Conservation (phyloP, 2,329 filamentous ascomycete species). For the Monosporascus sp. region DNA sequence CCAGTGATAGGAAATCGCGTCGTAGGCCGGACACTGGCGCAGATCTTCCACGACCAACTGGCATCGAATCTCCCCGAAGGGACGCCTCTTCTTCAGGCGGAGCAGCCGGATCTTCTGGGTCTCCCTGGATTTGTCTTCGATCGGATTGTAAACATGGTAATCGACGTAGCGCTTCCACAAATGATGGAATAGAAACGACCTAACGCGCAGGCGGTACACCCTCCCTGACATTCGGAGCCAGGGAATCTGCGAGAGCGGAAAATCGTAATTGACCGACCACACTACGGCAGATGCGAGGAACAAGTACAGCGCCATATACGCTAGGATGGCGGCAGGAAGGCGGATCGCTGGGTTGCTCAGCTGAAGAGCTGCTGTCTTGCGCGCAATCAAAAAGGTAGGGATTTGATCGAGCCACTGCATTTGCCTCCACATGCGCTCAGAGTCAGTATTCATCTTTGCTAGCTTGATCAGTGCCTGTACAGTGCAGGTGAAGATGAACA, state of each 20-base stretch:
- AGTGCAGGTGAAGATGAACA: not conserved
- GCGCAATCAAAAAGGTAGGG: not conserved
- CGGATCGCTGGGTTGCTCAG: not conserved
- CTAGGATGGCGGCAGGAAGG: not conserved
- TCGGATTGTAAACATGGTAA: not conserved
- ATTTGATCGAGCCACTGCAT: not conserved
- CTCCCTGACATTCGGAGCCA: not conserved
- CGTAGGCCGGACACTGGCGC: not conserved
- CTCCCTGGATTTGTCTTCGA: not conserved
- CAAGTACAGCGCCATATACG: not conserved
- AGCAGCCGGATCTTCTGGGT: not conserved
- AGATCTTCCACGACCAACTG: not conserved
- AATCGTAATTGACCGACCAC: not conserved
- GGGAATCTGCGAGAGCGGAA: not conserved
- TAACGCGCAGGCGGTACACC: not conserved
- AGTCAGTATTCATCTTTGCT: not conserved
- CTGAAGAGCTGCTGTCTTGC: not conserved
- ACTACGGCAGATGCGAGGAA: not conserved
- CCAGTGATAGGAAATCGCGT: not conserved
- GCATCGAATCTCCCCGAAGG: not conserved
- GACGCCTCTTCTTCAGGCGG: not conserved
- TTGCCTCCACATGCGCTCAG: not conserved
- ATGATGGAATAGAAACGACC: not conserved
- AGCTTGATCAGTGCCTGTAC: not conserved
- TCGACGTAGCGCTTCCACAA: not conserved